A percentile compares a stretch with the other conserved stretches of the same genome.
Conservation (phyloP, 2,329 filamentous ascomycete species). For the Fusarium graminum region DNA sequence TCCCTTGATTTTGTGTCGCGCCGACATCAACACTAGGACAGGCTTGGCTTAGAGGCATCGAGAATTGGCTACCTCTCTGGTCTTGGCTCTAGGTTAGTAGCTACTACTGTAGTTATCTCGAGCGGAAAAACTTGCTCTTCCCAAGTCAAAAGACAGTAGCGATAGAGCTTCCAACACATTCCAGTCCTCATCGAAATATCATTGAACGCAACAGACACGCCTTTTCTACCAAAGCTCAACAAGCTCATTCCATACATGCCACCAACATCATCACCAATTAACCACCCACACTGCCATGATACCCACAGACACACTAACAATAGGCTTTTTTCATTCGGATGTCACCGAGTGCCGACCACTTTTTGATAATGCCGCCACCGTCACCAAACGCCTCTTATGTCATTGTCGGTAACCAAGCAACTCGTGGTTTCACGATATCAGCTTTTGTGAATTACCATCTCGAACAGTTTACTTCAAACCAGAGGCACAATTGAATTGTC, state of each 20-base stretch:
- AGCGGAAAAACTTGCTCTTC: not conserved
- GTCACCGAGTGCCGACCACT: conserved; percentile 18
- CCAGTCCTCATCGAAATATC: not conserved
- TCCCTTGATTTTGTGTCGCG: conserved; percentile 32
- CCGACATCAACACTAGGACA: conserved; percentile 26
- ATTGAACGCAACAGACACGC: not conserved
- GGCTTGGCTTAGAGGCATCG: conserved; percentile 20
- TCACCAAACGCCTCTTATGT: conserved; percentile 20
- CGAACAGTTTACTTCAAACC: too few relatives aligned
- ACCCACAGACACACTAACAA: conserved; percentile 15
- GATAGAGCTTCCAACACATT: not conserved
- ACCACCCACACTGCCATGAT: not conserved
- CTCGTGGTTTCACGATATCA: not conserved
- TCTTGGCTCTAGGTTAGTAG: not conserved
- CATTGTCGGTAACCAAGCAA: conserved; percentile 19
- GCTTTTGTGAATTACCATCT: not conserved
- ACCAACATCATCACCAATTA: conserved; percentile 10
- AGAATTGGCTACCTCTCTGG: conserved; percentile 12
- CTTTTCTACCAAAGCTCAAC: not conserved
- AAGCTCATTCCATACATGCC: conserved; percentile 2
- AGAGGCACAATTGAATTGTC: not conserved
- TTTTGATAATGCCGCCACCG: conserved; percentile 30
- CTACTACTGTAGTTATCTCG: not conserved
- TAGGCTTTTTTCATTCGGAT: conserved; percentile 38
- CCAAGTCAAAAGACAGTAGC: not conserved